phyloP scores from a whole-genome alignment of 1,139 yeast genomes.

The Yamadazyma friedrichii region DNA sequence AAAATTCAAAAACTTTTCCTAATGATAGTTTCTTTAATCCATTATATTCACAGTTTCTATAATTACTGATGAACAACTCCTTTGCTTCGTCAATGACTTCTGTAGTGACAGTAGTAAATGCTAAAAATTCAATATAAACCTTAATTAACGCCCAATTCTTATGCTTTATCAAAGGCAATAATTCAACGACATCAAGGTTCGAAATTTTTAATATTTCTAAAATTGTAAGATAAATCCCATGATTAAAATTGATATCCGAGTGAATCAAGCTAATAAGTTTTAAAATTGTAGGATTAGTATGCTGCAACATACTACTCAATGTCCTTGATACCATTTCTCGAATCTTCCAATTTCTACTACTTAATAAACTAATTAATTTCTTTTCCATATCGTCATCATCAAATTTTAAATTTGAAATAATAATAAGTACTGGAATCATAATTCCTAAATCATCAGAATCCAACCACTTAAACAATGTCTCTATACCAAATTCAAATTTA shows the following conservation, averaged over 20 bases:
- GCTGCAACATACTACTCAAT: conserved; percentile 37
- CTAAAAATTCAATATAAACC: conserved; percentile 10
- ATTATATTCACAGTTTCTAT: conserved; percentile 2
- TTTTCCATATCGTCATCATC: conserved; percentile 49
- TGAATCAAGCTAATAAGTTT: conserved; percentile 26
- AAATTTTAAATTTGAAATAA: conserved; percentile 66
- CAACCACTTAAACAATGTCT: conserved; percentile 47
- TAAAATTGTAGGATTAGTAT: not conserved
- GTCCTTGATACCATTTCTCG: conserved; percentile 84
- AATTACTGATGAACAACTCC: conserved; percentile 6
- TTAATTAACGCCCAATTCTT: conserved; percentile 12
- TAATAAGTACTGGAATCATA: conserved; percentile 71
- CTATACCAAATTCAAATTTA: conserved; percentile 8
- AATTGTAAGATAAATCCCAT: conserved; percentile 57
- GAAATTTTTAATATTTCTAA: conserved; percentile 20
- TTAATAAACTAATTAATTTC: conserved; percentile 46
- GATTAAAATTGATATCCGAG: conserved; percentile 40
- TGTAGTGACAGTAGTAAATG: conserved; percentile 2
- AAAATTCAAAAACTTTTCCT: conserved; percentile 8
- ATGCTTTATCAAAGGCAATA: conserved; percentile 5
- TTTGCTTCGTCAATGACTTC: not conserved
- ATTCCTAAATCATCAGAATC: conserved; percentile 43
- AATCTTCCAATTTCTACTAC: conserved; percentile 68
- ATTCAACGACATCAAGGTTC: not conserved
- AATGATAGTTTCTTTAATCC: conserved; percentile 14